Base-by-base conservation (phyloP, 2,329 filamentous ascomycete species). In the Fusarium pininemorale region DNA sequence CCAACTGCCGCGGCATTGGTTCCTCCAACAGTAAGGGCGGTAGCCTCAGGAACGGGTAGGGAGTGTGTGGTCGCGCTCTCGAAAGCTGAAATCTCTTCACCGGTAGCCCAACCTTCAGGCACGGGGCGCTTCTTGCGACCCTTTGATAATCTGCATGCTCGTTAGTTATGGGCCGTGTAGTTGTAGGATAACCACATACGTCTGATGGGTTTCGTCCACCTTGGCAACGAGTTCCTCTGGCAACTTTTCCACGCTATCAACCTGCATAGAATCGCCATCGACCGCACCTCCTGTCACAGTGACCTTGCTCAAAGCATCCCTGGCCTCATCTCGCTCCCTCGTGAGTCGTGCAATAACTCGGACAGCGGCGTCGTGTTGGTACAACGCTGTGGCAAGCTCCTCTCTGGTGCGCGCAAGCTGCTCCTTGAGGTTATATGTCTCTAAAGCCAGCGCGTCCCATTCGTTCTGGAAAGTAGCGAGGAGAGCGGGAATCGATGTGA, bases 351-450 rank as follows among this genome's bases (percentile, higher is more conserved):
- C 95, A 83, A 99, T 98, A 55, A 99, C 96, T 72, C 96, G 90
- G 56, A 97, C 92, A n/a, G 96, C 96, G 5, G 96, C 96, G 87
- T 99, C 96, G 78, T 98, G 94, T 84, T 98, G 96, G 84, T 99
- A 99, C 30, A 99, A 88, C 1, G 96, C 94, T 3, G 94, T 96
- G 64, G 94, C 94, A 64, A 99, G 90, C 85, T 99, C 96, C 84
- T 98, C 95, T 75, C 96, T 89, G 47, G 95, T 97, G 81, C 97
- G 94, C 58, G 92, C 89, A 71, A 99, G 87, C 81, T 98, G 94
- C 82, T 98, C 94, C 84, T 94, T 93, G 69, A 98, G 86, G 76
- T 94, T 96, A 82, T 95, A 98, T 57, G 94, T 94, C 85, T 99
- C 96, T 41, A 98, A 87, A 18, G 96, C 94, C 50, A 98, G 86